Percentiles rank a stretch among this genome's conserved stretches.
phyloP scores from a whole-genome alignment of 2,329 filamentous ascomycete species.

The Claviceps pazoutovae region DNA sequence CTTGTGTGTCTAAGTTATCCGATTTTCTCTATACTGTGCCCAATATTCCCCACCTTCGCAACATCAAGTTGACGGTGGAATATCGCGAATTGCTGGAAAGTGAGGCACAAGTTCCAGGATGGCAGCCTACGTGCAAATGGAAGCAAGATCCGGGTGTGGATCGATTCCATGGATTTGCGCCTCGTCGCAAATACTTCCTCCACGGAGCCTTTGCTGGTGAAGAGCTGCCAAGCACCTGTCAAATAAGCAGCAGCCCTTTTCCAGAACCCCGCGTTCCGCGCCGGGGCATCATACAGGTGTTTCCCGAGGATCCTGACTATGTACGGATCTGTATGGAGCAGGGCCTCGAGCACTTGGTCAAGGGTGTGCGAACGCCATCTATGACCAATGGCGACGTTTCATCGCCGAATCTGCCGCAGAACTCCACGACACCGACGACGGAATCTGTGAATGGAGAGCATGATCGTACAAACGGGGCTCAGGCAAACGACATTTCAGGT shows the following conservation, averaged over 20 bases:
- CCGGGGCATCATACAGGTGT: constrained; percentile 37
- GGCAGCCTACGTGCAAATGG: constrained; percentile 37
- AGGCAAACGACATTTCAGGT: constrained; percentile 18
- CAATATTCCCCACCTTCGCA: constrained; percentile 42
- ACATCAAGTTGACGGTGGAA: constrained; percentile 39
- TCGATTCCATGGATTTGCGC: constrained; percentile 39
- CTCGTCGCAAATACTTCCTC: constrained; percentile 43
- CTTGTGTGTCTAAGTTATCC: constrained; percentile 30
- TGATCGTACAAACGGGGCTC: constrained; percentile 13
- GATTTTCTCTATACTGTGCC: constrained; percentile 47
- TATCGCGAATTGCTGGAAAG: constrained; percentile 45
- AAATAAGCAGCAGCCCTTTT: constrained; percentile 39
- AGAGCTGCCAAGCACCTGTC: constrained; percentile 30
- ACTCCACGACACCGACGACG: constrained; percentile 13
- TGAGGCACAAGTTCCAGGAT: constrained; percentile 30
- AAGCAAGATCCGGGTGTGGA: constrained; percentile 41
- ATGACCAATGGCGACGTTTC: constrained; percentile 33
- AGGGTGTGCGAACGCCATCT: constrained; percentile 28
- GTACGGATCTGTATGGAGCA: constrained; percentile 40
- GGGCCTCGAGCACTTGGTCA: constrained; percentile 40
- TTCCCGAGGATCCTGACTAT: constrained; percentile 44
- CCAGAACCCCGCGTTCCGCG: constrained; percentile 41
- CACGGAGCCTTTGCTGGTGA: constrained; percentile 41
- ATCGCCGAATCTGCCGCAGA: constrained; percentile 27
- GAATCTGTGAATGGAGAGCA: constrained; percentile 19